Conservation (phyloP, 139 green algal species). For the Chlorella sp. region DNA sequence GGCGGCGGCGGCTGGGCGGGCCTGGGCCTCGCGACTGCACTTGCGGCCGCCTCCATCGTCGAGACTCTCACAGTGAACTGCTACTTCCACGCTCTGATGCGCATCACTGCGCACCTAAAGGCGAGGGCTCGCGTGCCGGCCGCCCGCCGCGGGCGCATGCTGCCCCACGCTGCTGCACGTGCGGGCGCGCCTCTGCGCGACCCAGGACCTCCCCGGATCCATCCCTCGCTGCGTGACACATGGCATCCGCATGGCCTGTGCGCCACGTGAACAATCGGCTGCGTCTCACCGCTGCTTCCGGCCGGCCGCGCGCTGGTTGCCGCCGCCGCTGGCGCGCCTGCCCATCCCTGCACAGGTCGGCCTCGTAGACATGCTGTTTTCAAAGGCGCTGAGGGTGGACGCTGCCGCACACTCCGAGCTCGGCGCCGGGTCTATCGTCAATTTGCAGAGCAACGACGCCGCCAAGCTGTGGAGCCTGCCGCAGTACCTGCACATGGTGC, state of each 20-base stretch:
- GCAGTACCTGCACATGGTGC: constrained; percentile 87
- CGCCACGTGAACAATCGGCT: no score
- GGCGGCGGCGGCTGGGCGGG: constrained; percentile 15
- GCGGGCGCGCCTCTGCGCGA: no score
- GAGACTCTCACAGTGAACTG: constrained; percentile 79
- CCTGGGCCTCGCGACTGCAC: constrained; percentile 39
- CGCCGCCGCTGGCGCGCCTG: no score
- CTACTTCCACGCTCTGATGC: constrained; percentile 88
- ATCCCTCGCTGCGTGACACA: no score
- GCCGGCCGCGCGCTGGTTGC: no score
- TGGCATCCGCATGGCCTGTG: no score
- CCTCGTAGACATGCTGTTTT: constrained; percentile 78
- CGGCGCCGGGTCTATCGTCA: constrained; percentile 72
- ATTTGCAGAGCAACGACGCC: constrained; percentile 88
- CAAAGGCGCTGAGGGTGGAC: constrained; percentile 74
- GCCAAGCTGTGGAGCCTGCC: constrained; percentile 83
- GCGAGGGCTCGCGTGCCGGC: constrained; percentile 13
- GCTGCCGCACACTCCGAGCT: constrained; percentile 51
- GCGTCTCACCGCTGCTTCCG: no score
- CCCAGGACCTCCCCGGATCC: no score
- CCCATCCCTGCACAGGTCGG: constrained; percentile 30
- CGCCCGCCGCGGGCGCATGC: no score
- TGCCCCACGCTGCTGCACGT: no score
- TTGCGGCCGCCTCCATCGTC: constrained; percentile 52
- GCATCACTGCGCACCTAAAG: constrained; percentile 76